These are phyloP conservation scores for Acanthamoeba quina DNA, from an alignment of 208 protist species.

Conservation along the genomic window DNA sequence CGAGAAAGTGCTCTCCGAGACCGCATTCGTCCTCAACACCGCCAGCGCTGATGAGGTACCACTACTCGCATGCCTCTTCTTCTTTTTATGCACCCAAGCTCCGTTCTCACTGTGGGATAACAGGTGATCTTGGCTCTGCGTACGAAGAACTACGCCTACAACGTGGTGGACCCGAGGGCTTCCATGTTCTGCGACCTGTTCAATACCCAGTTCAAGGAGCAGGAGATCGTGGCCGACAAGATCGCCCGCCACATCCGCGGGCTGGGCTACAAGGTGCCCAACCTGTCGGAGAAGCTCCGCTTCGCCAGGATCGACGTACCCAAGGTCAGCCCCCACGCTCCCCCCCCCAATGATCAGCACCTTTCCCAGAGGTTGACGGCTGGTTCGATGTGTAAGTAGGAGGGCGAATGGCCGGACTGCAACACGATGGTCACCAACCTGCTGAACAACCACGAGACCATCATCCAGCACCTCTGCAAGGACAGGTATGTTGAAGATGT, in stretches of 20 bases:
- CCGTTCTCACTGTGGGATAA: neutral
- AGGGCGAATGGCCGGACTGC: neutral
- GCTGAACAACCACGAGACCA: neutral
- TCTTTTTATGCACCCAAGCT: too few species aligned
- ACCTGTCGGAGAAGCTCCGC: neutral
- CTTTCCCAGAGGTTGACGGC: neutral
- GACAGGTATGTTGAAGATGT: neutral
- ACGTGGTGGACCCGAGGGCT: neutral
- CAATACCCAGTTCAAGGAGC: neutral
- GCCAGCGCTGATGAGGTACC: neutral
- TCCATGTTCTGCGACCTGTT: neutral
- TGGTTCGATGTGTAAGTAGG: neutral
- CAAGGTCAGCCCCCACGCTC: neutral
- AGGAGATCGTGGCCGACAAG: neutral
- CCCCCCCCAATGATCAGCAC: neutral
- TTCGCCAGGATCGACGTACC: neutral
- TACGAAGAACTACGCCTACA: neutral
- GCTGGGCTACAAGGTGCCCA: slow-evolving; percentile 35
- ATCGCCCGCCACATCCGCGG: neutral
- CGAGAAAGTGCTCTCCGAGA: neutral
- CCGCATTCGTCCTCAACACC: too few species aligned
- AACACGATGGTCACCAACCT: neutral
- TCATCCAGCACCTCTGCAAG: neutral
- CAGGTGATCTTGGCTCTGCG: neutral
- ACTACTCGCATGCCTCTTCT: neutral